Percentiles rank a stretch among this genome's conserved stretches.
These are phyloP conservation scores for Anaeromyces robustus DNA, from an alignment of 192 early-diverging fungal genomes.

Conservation along the genomic window DNA sequence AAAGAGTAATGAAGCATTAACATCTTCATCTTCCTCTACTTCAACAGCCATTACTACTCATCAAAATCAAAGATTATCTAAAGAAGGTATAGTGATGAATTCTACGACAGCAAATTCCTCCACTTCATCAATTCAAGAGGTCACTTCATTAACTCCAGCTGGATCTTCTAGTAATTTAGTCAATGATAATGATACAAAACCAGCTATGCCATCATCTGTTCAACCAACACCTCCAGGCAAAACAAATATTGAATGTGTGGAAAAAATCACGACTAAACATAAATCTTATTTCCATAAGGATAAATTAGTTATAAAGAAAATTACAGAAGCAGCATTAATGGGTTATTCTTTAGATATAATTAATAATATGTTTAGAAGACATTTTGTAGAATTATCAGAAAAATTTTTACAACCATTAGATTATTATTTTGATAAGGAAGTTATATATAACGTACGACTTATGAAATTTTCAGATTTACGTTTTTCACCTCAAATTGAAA, in stretches of 20 bases:
- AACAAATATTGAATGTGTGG: neutral
- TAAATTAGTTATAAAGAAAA: slow-evolving; percentile 56
- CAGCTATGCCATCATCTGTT: neutral
- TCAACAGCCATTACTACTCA: too few species aligned
- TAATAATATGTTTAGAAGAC: slow-evolving; percentile 79
- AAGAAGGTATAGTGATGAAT: too few species aligned
- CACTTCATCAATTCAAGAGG: neutral
- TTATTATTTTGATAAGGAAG: slow-evolving; percentile 74
- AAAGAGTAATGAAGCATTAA: neutral
- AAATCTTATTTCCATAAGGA: slow-evolving; percentile 72
- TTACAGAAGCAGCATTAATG: slow-evolving; percentile 53
- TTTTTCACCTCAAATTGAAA: slow-evolving; percentile 47
- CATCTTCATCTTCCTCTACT: neutral
- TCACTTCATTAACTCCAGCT: slow-evolving; percentile 8
- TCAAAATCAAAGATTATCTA: too few species aligned
- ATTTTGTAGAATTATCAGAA: slow-evolving; percentile 87
- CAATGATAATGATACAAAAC: slow-evolving; percentile 14
- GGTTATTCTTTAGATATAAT: slow-evolving; percentile 57
- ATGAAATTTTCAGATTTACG: slow-evolving; percentile 25
- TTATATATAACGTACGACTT: slow-evolving; percentile 39
- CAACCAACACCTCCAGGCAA: neutral
- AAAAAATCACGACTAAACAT: slow-evolving; percentile 49
- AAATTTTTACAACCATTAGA: slow-evolving; percentile 90
- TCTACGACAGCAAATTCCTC: neutral
- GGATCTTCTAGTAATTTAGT: neutral